These are phyloP conservation scores for Bruguiera hainesii DNA, from an alignment of 441 rosid species.

Conservation along the genomic window DNA sequence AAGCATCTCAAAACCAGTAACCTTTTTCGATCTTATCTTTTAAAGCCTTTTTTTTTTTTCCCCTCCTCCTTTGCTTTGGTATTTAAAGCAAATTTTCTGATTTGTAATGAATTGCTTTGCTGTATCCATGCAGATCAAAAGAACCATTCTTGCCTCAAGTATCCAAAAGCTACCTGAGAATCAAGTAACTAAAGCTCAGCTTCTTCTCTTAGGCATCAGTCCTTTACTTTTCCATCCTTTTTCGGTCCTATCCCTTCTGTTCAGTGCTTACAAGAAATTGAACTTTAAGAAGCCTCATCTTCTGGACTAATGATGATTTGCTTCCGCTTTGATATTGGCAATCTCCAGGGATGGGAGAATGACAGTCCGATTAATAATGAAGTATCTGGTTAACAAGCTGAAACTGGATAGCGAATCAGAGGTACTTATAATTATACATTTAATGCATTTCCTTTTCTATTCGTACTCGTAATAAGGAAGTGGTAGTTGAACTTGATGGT, in stretches of 20 bases:
- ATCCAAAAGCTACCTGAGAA: conserved; percentile 90
- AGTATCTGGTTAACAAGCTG: conserved; percentile 94
- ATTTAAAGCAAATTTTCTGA: conserved; percentile 10
- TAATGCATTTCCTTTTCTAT: conserved; percentile 15
- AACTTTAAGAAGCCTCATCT: not conserved
- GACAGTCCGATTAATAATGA: conserved; percentile 87
- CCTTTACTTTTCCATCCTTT: not conserved
- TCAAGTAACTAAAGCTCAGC: conserved; percentile 54
- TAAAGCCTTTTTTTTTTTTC: not conserved
- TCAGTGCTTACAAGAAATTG: not conserved
- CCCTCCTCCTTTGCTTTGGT: not conserved
- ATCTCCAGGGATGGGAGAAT: conserved; percentile 84
- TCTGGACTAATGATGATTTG: conserved; percentile 6
- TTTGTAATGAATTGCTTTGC: conserved; percentile 16
- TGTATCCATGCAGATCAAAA: conserved; percentile 56
- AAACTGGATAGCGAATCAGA: conserved; percentile 91
- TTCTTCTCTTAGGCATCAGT: not conserved
- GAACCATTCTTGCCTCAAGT: conserved; percentile 93
- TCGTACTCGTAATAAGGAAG: not conserved
- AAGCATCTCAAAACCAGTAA: conserved; percentile 87
- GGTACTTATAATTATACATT: conserved; percentile 44
- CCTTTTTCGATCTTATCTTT: not conserved
- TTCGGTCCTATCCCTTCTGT: not conserved
- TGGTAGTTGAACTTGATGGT: conserved; percentile 2
- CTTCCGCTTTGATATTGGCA: conserved; percentile 16